Base-by-base conservation (phyloP, 2,329 filamentous ascomycete species). In the Apiospora saccharicola region DNA sequence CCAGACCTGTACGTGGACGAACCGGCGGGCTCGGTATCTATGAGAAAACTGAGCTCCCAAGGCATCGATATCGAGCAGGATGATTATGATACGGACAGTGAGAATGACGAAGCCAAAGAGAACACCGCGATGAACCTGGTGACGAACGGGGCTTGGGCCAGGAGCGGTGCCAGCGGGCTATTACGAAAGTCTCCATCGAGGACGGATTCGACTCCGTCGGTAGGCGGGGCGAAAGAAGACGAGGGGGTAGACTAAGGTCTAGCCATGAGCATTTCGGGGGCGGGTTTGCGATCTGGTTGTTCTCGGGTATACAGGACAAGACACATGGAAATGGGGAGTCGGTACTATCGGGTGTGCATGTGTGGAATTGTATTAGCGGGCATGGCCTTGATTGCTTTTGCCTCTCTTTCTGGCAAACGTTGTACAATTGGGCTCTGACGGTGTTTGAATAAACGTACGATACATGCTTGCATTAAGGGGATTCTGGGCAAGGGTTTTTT, bases 1-100 rank as follows among this genome's bases (percentile, higher is more conserved):
- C 88, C 88, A 14, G 87, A 85, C 75, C 79, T 88, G 19, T 90
- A 90, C 75, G 85, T 82, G 13, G 88, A 90, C 75, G 82, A 82
- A 57, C 82, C 84, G 68, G 79, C 83, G 41, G 79, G 78, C 51
- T 80, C 82, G 44, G 81, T 86, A 68, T 82, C 84, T 1, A 82
- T 89, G 83, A 83, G 82, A 34, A 84, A 85, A 3, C 82, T 89
- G 19, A 88, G 83, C 74, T 82, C 83, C 1, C 80, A 82, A 14
- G 87, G 87, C 16, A 82, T 82, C 68, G 83, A 82, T 16, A 75
- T 75, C 47, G 85, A 85, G 41, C 81, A 84, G 44, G 84, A 86
- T 51, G 79, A 84, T 30, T 78, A 81, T 37, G 82, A 85, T 43
- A 30, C 57, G 10, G 76, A 77, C 46, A 72, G 73, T 19, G 75